phyloP scores from a whole-genome alignment of 345 rosid genomes.

The Viola odorata region DNA sequence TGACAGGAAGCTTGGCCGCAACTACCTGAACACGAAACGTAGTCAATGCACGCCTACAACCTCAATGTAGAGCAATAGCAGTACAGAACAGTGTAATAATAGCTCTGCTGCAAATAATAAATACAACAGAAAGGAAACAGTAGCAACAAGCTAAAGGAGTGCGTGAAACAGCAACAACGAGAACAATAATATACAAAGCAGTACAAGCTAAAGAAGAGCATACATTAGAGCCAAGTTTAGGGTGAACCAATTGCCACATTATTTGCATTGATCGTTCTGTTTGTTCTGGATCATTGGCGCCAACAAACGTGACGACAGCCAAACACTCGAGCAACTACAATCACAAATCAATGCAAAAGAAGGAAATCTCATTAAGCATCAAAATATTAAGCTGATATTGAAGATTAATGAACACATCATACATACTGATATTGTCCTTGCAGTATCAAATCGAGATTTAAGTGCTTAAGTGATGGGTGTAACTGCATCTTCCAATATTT shows the following conservation, averaged over 20 bases:
- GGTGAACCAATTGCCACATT: slow-evolving; percentile 87
- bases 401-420: no score
- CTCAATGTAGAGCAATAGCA: no score
- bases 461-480: slow-evolving; percentile 62
- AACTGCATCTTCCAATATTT: slow-evolving; percentile 59
- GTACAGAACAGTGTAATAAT: no score
- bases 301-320: slow-evolving; percentile 77
- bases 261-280: slow-evolving; percentile 79
- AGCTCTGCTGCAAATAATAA: no score
- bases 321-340: slow-evolving; percentile 71
- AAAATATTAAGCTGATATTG: neutral
- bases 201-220: no score
- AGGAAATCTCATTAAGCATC: neutral
- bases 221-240: slow-evolving; percentile 83
- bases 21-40: slow-evolving; percentile 74
- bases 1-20: slow-evolving; percentile 50
- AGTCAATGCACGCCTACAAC: no score
- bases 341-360: neutral
- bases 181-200: no score
- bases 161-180: no score
- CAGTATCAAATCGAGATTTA: slow-evolving; percentile 52
- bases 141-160: no score
- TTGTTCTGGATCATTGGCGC: slow-evolving; percentile 58
- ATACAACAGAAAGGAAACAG: no score
- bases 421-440: slow-evolving; percentile 49